Percentiles rank a stretch among this genome's conserved stretches.
Conservation (phyloP, 2,329 filamentous ascomycete genomes). For the Ascochyta viciae-villosae region DNA sequence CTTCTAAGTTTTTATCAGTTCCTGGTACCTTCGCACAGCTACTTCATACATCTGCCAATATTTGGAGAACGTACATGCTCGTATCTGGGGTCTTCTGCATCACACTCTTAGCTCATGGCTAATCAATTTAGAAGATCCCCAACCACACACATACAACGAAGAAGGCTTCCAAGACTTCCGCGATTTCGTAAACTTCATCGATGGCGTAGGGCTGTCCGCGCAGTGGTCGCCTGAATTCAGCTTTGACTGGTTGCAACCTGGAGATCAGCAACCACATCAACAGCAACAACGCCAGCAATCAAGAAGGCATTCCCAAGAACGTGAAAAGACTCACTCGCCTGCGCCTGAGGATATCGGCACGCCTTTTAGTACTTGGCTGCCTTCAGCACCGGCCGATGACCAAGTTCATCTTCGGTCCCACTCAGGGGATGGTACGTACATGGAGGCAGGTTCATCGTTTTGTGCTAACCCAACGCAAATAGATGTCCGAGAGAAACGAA, state of each 20-base stretch:
- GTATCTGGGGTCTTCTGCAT: not conserved
- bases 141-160: constrained; percentile 26
- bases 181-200: constrained; percentile 44
- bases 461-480: not conserved
- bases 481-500: constrained; percentile 28
- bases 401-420: constrained; percentile 34
- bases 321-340: constrained; percentile 22
- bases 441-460: not conserved
- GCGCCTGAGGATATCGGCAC: constrained; percentile 38
- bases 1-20: no score
- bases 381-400: constrained; percentile 38
- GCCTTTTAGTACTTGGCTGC: constrained; percentile 41
- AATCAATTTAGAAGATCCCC: not conserved
- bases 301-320: constrained; percentile 28
- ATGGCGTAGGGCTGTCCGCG: constrained; percentile 40
- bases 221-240: constrained; percentile 43
- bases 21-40: no score
- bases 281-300: constrained; percentile 29
- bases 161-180: constrained; percentile 41
- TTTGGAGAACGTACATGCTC: no score
- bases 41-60: no score
- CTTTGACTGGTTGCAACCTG: constrained; percentile 36
- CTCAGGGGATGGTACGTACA: constrained; percentile 23
- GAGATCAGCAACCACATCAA: constrained; percentile 16
- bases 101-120: not conserved